A percentile compares a stretch with the other conserved stretches of the same genome.
Evolutionary conservation across 2,329 filamentous ascomycete genomes (phyloP).

Genomic region (Penicillium concentricum): DNA sequence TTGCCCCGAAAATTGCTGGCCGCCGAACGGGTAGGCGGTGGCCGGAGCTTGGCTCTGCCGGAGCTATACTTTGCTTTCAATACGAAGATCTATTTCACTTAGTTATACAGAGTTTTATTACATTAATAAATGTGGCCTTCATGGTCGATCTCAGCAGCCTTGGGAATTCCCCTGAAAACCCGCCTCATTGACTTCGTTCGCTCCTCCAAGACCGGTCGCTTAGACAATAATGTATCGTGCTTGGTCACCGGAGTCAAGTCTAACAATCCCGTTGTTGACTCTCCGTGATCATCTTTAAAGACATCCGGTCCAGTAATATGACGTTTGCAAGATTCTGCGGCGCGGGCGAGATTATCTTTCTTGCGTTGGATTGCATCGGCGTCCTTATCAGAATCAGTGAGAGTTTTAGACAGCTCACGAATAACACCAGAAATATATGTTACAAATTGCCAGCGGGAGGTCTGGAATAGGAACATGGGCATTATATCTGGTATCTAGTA

Average conservation of each 20-base stretch:
- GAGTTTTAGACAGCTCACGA: conserved; percentile 52
- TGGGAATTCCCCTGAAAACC: conserved; percentile 64
- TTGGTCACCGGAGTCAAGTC: conserved; percentile 30
- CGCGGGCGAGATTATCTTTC: conserved; percentile 68
- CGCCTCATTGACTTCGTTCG: conserved; percentile 23
- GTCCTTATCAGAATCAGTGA: conserved; percentile 44
- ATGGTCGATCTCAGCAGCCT: conserved; percentile 43
- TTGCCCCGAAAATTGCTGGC: conserved; percentile 23
- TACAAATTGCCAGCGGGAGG: conserved; percentile 75
- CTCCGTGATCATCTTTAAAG: conserved; percentile 68
- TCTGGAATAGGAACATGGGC: conserved; percentile 84
- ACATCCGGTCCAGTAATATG: conserved; percentile 80
- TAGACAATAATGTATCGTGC: conserved; percentile 26
- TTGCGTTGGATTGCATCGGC: conserved; percentile 48
- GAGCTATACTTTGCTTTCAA: not conserved
- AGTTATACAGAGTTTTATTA: not conserved
- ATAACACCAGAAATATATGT: conserved; percentile 66
- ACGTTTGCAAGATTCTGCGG: conserved; percentile 72
- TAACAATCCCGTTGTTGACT: conserved; percentile 22
- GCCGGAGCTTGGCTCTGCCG: conserved; percentile 4
- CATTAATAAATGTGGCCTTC: conserved; percentile 39
- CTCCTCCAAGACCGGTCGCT: conserved; percentile 21
- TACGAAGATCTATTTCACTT: not conserved
- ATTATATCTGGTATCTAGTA: conserved; percentile 76
- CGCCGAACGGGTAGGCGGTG: conserved; percentile 27